Conservation (phyloP, 2,329 filamentous ascomycete species). For the Paramyrothecium roridum region DNA sequence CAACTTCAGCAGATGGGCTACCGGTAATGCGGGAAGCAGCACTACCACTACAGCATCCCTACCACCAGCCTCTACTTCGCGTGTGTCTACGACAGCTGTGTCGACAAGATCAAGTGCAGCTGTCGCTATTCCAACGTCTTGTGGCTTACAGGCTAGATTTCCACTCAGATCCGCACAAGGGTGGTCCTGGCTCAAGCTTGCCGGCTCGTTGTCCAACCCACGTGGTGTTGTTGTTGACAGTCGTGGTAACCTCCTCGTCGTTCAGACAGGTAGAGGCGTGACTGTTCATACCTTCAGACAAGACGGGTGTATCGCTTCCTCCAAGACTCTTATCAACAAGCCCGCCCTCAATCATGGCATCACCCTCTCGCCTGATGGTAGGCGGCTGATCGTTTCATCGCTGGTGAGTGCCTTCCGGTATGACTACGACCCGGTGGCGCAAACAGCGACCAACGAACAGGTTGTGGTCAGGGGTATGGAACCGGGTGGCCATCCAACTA, state of each 20-base stretch:
- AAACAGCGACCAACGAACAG: slow-evolving; percentile 41
- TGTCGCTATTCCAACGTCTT: background rate
- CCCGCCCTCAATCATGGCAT: slow-evolving; percentile 37
- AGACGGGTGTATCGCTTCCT: slow-evolving; percentile 36
- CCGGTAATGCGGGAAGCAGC: background rate
- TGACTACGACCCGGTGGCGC: slow-evolving; percentile 49
- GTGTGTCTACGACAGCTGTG: background rate
- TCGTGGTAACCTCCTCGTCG: slow-evolving; percentile 33
- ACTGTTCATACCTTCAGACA: slow-evolving; percentile 36
- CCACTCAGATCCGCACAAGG: slow-evolving; percentile 27
- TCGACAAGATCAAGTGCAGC: background rate
- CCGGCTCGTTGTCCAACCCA: slow-evolving; percentile 29
- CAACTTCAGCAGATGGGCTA: slow-evolving; percentile 20
- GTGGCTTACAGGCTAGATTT: slow-evolving; percentile 12
- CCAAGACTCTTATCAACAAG: slow-evolving; percentile 30
- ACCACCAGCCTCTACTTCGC: background rate
- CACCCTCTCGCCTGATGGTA: slow-evolving; percentile 33
- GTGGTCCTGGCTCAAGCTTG: slow-evolving; percentile 37
- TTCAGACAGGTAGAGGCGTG: slow-evolving; percentile 31
- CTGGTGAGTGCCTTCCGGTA: slow-evolving; percentile 48
- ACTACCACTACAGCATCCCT: too few species aligned
- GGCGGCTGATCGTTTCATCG: slow-evolving; percentile 34
- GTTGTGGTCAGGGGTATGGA: slow-evolving; percentile 36
- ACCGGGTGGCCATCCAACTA: slow-evolving; percentile 34
- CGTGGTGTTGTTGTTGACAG: slow-evolving; percentile 33